Evolutionary conservation across 306 rosid species (phyloP).

Genomic region (Castanea crenata): DNA sequence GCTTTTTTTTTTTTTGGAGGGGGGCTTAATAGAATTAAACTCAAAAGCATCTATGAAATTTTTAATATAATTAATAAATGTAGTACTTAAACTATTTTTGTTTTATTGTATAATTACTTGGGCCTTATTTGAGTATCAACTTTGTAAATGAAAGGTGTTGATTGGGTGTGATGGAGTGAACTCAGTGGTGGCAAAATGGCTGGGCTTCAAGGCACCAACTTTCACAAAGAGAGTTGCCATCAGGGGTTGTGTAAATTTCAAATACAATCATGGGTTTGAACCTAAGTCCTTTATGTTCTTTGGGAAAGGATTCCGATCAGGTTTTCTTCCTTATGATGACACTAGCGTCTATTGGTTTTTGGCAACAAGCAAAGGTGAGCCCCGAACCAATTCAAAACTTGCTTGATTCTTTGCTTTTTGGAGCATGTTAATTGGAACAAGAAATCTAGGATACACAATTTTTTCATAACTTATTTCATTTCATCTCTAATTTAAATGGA

Average conservation of each 20-base stretch:
- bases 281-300: conserved; percentile 34
- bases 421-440: background rate
- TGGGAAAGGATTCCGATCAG: conserved; percentile 59
- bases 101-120: background rate
- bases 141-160: conserved; percentile 45
- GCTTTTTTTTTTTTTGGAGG: too few species aligned
- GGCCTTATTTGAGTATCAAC: background rate
- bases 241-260: conserved; percentile 41
- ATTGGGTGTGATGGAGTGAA: conserved; percentile 92
- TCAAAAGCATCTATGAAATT: too few species aligned
- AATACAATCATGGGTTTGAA: conserved; percentile 32
- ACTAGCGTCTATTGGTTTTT: conserved; percentile 52
- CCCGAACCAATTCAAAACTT: background rate
- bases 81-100: background rate
- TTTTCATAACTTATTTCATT: background rate
- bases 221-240: conserved; percentile 47
- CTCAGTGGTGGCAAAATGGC: conserved; percentile 70
- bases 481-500: too few species aligned
- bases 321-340: conserved; percentile 46
- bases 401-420: background rate
- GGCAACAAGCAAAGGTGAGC: conserved; percentile 50
- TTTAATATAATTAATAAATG: too few species aligned
- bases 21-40: too few species aligned
- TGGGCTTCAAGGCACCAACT: conserved; percentile 55
- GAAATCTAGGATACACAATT: background rate